phyloP scores from a whole-genome alignment of 768 basidiomycete genomes.

The Boletus bicolor region DNA sequence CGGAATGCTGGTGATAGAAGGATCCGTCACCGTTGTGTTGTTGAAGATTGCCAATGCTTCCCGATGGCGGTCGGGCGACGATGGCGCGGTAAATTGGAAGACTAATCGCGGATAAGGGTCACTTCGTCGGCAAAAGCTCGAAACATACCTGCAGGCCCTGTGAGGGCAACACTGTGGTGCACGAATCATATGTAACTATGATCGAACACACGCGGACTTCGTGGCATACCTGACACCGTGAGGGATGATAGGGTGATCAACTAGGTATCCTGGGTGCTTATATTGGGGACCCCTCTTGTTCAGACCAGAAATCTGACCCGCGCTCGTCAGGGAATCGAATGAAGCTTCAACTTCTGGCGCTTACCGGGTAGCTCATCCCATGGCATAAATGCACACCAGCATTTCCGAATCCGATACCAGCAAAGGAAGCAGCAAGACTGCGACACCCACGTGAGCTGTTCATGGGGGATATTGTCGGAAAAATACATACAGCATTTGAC shows the following conservation, averaged over 20 bases:
- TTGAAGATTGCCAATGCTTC: conserved; percentile 85
- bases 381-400: conserved; percentile 91
- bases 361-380: conserved; percentile 83
- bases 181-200: neutral
- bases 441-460: neutral
- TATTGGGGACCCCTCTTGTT: conserved; percentile 95
- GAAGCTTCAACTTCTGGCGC: conserved; percentile 22
- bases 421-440: conserved; percentile 88
- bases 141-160: conserved; percentile 73
- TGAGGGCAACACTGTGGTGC: conserved; percentile 68
- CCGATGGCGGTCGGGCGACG: conserved; percentile 87
- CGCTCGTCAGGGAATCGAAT: neutral
- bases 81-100: conserved; percentile 94
- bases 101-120: conserved; percentile 41
- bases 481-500: conserved; percentile 79
- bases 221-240: conserved; percentile 71
- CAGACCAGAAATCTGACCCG: conserved; percentile 75
- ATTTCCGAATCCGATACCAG: conserved; percentile 94
- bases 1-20: conserved; percentile 67
- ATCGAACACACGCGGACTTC: neutral
- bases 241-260: conserved; percentile 87
- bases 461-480: neutral
- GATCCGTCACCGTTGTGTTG: conserved; percentile 58
- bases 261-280: conserved; percentile 84
- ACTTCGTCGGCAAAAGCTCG: neutral